Base-by-base conservation (phyloP, 1,284 basidiomycete species). In the Ceratobasidium sp. region DNA sequence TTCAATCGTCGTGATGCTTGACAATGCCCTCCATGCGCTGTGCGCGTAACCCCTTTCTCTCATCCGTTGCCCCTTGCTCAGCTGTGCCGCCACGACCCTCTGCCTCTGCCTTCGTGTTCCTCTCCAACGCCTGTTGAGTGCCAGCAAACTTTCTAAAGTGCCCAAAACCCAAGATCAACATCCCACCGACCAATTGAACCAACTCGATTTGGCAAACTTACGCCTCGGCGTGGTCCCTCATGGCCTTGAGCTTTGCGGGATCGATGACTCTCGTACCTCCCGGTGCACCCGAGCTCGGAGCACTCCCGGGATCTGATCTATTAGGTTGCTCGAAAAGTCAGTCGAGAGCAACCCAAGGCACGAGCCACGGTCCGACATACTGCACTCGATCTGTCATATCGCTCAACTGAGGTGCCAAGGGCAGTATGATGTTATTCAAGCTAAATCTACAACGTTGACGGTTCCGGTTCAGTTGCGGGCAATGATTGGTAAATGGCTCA, bases 1-100 rank as follows among this genome's bases (percentile, higher is more conserved):
- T 30, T 45, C 28, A 69, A 39, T 69, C 64, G 26, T 69, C 23
- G 26, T 69, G 64, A 57, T 69, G 64, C 41, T 69, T 69, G 18
- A 69, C 64, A 32, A 69, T 69, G 52, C 64, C 64, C 52, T 69
- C 64, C 52, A 55, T 55, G 30, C 53, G 64, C 52, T 69, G 52
- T 10, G 64, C 52, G 32, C 52, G 64, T 36, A 69, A 57, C 14
- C 52, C 52, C 64, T 55, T 69, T 6, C 28, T 32, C 50, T 57
- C 32, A 21, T 21, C 34, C 46, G 18, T 48, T 21, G 3, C 58
- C 21, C 41, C 39, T 16, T 32, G 36, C 14, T 39, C 36, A 39
- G 36, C 14, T 6, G 8, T 14, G 36, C 36, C 36, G 14, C 36
- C 36, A 39, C 36, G n/a, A 46, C 26, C 10, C 16, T 45, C 52